A percentile compares a stretch with the other conserved stretches of the same genome.
Conservation (phyloP, 106 monocot genomes). For the Phalaenopsis aphrodite region DNA sequence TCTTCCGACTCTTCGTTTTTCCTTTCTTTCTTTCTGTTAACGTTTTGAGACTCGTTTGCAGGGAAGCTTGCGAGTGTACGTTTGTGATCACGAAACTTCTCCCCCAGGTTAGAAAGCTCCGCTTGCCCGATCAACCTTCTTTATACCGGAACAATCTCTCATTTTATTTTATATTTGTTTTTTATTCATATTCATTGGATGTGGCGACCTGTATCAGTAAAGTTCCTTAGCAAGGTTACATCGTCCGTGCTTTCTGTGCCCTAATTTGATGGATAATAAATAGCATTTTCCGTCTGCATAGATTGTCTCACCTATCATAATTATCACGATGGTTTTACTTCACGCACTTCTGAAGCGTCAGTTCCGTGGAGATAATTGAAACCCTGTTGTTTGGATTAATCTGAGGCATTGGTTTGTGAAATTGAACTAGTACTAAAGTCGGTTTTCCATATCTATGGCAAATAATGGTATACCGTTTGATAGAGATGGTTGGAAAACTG, state of each 20-base stretch:
- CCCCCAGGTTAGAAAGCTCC: slow-evolving; percentile 27
- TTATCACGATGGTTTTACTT: neutral
- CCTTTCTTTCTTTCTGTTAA: neutral
- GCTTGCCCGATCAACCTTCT: neutral
- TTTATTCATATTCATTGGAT: neutral
- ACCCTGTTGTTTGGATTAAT: neutral
- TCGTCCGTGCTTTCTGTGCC: neutral
- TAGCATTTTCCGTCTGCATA: neutral
- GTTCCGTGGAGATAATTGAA: neutral
- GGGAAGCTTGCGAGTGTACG: slow-evolving; percentile 40
- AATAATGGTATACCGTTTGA: too few species aligned
- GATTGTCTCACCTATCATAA: neutral
- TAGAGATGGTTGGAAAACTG: too few species aligned
- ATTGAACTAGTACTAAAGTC: too few species aligned
- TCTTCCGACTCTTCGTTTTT: neutral
- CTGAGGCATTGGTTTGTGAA: neutral
- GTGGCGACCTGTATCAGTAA: neutral
- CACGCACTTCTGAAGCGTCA: neutral
- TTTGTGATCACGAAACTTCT: slow-evolving; percentile 46
- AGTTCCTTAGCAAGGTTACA: neutral
- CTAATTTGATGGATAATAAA: neutral
- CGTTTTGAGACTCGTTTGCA: slow-evolving; percentile 1
- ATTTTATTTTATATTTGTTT: neutral
- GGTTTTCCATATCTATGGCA: too few species aligned
- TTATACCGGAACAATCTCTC: neutral